A percentile compares a stretch with the other conserved stretches of the same genome.
Conservation (phyloP, 2,329 filamentous ascomycete species). For the Xylaria sp. region DNA sequence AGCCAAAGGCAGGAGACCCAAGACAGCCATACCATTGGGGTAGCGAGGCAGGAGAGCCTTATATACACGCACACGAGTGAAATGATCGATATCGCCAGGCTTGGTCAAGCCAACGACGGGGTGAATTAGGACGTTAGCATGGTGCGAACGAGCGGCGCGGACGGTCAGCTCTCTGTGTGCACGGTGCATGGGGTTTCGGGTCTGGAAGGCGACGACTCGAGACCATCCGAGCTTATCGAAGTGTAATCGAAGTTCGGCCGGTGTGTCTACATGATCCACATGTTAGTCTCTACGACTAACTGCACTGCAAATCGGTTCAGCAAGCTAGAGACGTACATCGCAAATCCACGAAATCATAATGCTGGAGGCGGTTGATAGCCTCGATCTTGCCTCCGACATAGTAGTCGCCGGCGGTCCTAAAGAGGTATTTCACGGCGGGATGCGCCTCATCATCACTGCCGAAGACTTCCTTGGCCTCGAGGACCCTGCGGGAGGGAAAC, state of each 20-base stretch:
- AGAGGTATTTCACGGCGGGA: conserved; percentile 91
- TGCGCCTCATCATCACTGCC: conserved; percentile 90
- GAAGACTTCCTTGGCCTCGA: conserved; percentile 94
- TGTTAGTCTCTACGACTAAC: conserved; percentile 35
- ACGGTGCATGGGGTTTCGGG: conserved; percentile 98
- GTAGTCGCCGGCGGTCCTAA: conserved; percentile 82
- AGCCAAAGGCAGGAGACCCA: conserved; percentile 92
- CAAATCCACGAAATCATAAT: conserved; percentile 98
- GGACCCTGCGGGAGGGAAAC: conserved; percentile 64
- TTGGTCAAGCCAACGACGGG: conserved; percentile 98
- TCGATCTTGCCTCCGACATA: conserved; percentile 97
- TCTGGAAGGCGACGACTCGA: conserved; percentile 98
- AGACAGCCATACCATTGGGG: conserved; percentile 98
- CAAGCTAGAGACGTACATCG: conserved; percentile 72
- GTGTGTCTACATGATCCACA: conserved; percentile 71
- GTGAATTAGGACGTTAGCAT: conserved; percentile 99
- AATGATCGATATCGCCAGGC: conserved; percentile 99
- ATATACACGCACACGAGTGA: conserved; percentile 98
- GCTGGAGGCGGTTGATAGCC: conserved; percentile 92
- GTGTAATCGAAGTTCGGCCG: conserved; percentile 91
- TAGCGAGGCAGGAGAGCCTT: conserved; percentile 96
- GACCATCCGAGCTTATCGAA: conserved; percentile 99
- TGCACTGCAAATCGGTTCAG: background rate
- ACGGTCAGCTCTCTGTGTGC: conserved; percentile 98
- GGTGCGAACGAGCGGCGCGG: conserved; percentile 91